Conservation (phyloP, 768 basidiomycete species). For the Suillus sp. region DNA sequence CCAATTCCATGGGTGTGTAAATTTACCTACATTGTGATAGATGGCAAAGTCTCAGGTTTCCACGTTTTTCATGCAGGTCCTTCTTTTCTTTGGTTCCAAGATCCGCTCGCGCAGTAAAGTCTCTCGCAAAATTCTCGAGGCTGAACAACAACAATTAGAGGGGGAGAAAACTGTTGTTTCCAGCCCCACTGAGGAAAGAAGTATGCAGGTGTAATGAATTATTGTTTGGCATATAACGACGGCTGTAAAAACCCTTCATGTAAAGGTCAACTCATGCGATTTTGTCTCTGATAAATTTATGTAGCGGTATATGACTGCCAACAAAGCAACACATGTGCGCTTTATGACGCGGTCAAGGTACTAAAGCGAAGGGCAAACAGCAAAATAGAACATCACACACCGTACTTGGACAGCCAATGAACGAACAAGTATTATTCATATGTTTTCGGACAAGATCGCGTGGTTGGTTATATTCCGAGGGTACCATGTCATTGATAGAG, state of each 20-base stretch:
- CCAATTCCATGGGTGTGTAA: conserved; percentile 46
- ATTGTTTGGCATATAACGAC: background rate
- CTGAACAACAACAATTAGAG: conserved; percentile 12
- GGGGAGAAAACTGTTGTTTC: background rate
- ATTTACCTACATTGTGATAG: background rate
- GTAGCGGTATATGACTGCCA: background rate
- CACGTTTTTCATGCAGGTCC: conserved; percentile 16
- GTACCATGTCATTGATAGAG: background rate
- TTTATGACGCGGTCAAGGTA: background rate
- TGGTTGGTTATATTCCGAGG: background rate
- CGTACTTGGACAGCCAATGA: background rate
- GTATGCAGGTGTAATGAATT: background rate
- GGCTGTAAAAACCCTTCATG: background rate
- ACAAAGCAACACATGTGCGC: too few species aligned
- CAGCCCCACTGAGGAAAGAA: conserved; percentile 1
- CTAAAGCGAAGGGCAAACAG: background rate
- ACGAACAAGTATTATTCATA: too few species aligned
- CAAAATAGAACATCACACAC: background rate
- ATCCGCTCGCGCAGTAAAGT: conserved; percentile 35
- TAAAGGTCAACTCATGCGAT: background rate
- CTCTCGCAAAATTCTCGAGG: conserved; percentile 23
- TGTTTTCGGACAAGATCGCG: background rate
- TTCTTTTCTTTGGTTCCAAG: conserved; percentile 35
- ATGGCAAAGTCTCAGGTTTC: background rate
- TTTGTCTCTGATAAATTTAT: background rate